Percentiles rank a stretch among this genome's conserved stretches.
phyloP scores from a whole-genome alignment of 179 eudicot genomes.

The Corrigiola litoralis region DNA sequence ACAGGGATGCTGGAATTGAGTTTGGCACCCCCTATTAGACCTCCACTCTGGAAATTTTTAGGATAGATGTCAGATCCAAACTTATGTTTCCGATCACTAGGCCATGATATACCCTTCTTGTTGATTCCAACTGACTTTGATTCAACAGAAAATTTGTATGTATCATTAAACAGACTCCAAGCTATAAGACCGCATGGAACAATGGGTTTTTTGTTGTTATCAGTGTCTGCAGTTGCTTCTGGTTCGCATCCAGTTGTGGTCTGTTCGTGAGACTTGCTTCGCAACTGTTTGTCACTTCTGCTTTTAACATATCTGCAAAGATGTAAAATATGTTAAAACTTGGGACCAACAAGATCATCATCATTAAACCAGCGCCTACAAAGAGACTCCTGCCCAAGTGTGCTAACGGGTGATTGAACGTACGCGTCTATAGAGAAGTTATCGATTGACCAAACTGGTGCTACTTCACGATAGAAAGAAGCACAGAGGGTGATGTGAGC shows the following conservation, averaged over 20 bases:
- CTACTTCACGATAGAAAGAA: no score
- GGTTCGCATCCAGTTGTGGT: conserved; percentile 48
- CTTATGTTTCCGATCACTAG: conserved; percentile 82
- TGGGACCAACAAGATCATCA: not conserved
- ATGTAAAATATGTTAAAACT: not conserved
- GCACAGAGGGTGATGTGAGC: no score
- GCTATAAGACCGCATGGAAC: conserved; percentile 97
- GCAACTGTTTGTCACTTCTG: conserved; percentile 75
- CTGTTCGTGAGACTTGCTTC: conserved; percentile 23
- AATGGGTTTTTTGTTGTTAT: conserved; percentile 37
- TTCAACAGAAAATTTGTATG: conserved; percentile 51
- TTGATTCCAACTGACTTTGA: conserved; percentile 42
- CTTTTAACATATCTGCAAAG: conserved; percentile 77
- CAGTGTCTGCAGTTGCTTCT: conserved; percentile 30
- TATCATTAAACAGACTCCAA: conserved; percentile 94
- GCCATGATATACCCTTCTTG: conserved; percentile 82
- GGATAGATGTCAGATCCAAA: conserved; percentile 82
- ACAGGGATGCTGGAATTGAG: conserved; percentile 64
- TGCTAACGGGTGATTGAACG: no score
- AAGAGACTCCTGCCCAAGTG: no score
- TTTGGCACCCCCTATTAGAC: conserved; percentile 56
- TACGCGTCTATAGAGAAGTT: no score
- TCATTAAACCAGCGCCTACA: no score
- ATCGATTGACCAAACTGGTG: no score
- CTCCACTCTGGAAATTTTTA: conserved; percentile 57